A percentile compares a stretch with the other conserved stretches of the same genome.
Conservation (phyloP, 345 rosid genomes). For the Raphanus raphanistrum region DNA sequence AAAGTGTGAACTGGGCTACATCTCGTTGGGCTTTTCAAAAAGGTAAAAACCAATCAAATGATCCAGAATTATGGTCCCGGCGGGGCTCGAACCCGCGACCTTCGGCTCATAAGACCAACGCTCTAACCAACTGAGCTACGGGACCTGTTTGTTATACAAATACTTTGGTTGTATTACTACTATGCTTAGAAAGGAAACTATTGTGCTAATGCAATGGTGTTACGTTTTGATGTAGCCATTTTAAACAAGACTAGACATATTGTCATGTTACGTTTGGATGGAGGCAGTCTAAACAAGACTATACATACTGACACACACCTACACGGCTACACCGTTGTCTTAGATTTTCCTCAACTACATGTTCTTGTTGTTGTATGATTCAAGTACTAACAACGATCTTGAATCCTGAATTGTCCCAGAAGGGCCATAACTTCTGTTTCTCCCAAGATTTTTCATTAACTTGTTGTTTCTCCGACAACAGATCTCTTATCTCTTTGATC, state of each 20-base stretch:
- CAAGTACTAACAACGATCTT: conserved; percentile 72
- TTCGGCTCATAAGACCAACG: conserved; percentile 99
- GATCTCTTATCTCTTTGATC: conserved; percentile 66
- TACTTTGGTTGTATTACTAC: too few species aligned
- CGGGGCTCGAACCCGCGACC: conserved; percentile 94
- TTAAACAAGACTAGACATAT: too few species aligned
- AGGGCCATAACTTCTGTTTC: conserved; percentile 49
- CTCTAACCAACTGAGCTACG: conserved; percentile 99
- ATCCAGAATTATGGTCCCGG: conserved; percentile 55
- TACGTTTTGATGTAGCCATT: background rate
- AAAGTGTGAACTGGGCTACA: too few species aligned
- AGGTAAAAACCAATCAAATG: background rate
- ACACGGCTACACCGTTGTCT: background rate
- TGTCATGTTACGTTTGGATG: background rate
- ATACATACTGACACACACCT: background rate
- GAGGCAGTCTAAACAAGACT: background rate
- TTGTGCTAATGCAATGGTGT: background rate
- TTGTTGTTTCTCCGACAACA: conserved; percentile 55
- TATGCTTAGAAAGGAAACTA: background rate
- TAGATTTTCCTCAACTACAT: background rate
- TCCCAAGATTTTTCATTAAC: conserved; percentile 27
- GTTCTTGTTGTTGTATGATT: too few species aligned
- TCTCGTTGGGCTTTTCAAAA: background rate
- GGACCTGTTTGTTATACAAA: conserved; percentile 42
- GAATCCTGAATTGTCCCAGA: conserved; percentile 78